phyloP scores from a whole-genome alignment of 2,329 filamentous ascomycete species.

The Fusarium transvaalense region DNA sequence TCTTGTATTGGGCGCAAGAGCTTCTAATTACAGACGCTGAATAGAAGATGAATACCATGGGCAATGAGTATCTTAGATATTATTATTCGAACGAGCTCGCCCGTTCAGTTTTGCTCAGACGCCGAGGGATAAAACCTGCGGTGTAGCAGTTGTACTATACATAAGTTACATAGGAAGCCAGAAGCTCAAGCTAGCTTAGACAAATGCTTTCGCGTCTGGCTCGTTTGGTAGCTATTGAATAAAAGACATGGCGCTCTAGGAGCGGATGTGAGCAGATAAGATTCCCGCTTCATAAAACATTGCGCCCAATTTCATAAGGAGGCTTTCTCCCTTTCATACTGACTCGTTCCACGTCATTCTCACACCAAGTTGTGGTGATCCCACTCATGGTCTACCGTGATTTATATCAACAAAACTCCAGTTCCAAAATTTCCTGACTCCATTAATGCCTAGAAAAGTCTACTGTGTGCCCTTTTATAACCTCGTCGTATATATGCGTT shows the following conservation, averaged over 20 bases:
- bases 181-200: conserved; percentile 14
- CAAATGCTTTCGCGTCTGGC: conserved; percentile 14
- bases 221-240: conserved; percentile 22
- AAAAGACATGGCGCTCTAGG: conserved; percentile 22
- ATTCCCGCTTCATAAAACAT: background rate
- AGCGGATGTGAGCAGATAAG: conserved; percentile 9
- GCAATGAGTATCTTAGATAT: conserved; percentile 18
- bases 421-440: conserved; percentile 39
- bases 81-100: conserved; percentile 15
- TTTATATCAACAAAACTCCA: conserved; percentile 37
- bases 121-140: conserved; percentile 3
- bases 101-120: conserved; percentile 14
- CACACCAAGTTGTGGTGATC: conserved; percentile 18
- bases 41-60: conserved; percentile 17
- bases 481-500: background rate
- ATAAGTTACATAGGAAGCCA: conserved; percentile 27
- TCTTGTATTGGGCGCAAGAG: conserved; percentile 7
- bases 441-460: conserved; percentile 38
- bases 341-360: conserved; percentile 1
- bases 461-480: conserved; percentile 37
- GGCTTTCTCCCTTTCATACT: conserved; percentile 2
- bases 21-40: conserved; percentile 9
- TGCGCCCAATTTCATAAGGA: background rate
- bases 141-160: conserved; percentile 39
- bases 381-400: conserved; percentile 12